Evolutionary conservation across 257 asterid species (phyloP).

Genomic region (Petunia axillaris): DNA sequence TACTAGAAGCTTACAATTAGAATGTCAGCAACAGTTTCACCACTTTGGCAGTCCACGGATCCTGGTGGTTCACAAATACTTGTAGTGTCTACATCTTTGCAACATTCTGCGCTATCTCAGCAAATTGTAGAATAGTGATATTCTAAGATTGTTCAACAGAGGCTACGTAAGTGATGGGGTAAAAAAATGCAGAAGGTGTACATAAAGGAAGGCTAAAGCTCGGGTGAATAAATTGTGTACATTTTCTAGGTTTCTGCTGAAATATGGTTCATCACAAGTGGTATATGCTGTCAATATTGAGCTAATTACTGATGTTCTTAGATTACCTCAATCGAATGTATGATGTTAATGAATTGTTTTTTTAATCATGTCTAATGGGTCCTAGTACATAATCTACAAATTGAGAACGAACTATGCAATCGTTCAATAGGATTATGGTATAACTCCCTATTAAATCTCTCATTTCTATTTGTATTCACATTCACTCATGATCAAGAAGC

Average conservation of each 20-base stretch:
- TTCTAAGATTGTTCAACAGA: neutral
- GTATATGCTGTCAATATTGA: neutral
- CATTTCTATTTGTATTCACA: slow-evolving; percentile 11
- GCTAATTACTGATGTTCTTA: neutral
- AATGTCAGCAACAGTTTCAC: neutral
- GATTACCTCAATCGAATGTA: neutral
- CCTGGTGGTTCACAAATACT: neutral
- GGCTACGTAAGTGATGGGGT: neutral
- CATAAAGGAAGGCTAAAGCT: neutral
- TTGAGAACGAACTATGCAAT: neutral
- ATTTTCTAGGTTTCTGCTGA: neutral
- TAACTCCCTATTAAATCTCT: neutral
- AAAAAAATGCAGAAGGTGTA: neutral
- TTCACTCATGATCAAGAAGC: neutral
- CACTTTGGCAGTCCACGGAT: neutral
- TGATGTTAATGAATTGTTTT: neutral
- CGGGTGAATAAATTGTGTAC: no score
- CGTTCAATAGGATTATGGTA: neutral
- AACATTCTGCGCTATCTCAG: neutral
- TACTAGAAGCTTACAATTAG: neutral
- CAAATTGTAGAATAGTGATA: neutral
- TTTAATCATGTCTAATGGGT: neutral
- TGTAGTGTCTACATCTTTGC: neutral
- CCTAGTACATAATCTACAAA: neutral
- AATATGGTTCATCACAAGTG: neutral